These are phyloP conservation scores for Alternaria hordeiaustralica DNA, from an alignment of 2,329 filamentous ascomycete species.

Conservation along the genomic window DNA sequence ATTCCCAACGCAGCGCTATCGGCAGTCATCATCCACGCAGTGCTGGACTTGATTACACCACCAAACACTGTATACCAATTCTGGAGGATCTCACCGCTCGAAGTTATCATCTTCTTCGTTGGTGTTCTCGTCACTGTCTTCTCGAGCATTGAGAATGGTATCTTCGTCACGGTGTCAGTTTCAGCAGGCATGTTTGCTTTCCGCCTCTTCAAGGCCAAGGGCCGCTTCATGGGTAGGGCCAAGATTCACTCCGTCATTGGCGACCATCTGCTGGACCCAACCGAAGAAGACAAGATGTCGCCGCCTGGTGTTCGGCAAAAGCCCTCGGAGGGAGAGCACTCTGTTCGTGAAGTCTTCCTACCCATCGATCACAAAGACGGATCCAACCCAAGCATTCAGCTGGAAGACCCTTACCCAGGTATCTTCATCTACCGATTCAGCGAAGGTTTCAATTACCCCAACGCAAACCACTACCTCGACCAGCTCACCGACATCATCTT, in stretches of 20 bases:
- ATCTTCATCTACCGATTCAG: constrained; percentile 97
- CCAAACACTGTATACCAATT: constrained; percentile 94
- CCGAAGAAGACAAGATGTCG: constrained; percentile 32
- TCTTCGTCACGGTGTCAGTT: constrained; percentile 82
- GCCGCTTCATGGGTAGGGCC: constrained; percentile 83
- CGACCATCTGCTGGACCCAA: constrained; percentile 68
- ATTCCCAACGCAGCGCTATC: constrained; percentile 83
- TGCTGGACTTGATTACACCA: constrained; percentile 89
- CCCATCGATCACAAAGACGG: constrained; percentile 87
- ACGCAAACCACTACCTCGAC: constrained; percentile 87
- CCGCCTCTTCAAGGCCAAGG: constrained; percentile 81
- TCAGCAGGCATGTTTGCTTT: constrained; percentile 82
- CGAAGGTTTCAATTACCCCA: constrained; percentile 96
- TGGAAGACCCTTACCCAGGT: constrained; percentile 84
- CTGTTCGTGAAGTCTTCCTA: constrained; percentile 80
- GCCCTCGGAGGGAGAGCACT: constrained; percentile 45
- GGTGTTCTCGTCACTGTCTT: constrained; percentile 93
- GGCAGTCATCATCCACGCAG: constrained; percentile 94
- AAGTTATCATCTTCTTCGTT: constrained; percentile 90
- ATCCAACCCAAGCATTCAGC: constrained; percentile 80
- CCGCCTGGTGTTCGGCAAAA: constrained; percentile 19
- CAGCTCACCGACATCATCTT: constrained; percentile 59
- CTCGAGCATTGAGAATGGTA: constrained; percentile 84
- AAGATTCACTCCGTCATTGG: constrained; percentile 86
- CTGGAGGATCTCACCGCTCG: constrained; percentile 89